Evolutionary conservation across 106 monocot genomes (phyloP), one percentile per base, ranked within the genome.

Genomic region (Allium sativum): DNA sequence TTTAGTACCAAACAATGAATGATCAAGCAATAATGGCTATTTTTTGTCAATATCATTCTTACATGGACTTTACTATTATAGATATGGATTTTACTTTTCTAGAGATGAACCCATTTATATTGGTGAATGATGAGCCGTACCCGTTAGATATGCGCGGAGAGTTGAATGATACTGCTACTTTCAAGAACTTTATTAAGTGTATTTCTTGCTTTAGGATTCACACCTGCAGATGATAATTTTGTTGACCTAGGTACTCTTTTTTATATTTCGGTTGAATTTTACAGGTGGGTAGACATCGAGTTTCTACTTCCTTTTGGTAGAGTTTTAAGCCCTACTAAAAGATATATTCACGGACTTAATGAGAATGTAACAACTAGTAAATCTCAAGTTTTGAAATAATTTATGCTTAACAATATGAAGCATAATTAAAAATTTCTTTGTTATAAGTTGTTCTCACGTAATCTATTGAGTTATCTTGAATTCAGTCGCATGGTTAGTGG

Each of bases 71-170:
- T 21, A 42, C 18, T 46, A 42, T 45, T 63, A 12, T 77, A 98
- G 96, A 88, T 68, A 55, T 98, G 77, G 96, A 98, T 72, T 98
- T 98, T 70, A 76, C 77, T 55, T 98, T 98, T 69, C 79, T 98
- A 58, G 96, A 98, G 87, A 82, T 98, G 96, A 98, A 98, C 46
- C 96, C 96, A 61, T 98, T 98, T 79, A 91, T 87, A 9, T 57
- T 98, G 70, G 82, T 98, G 45, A 78, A 91, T 80, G 96, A 82
- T n/a, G 80, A 91, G 62, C 91, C 96, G 40, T 98, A 85, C 68
- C 90, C 96, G 42, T 65, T 98, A 66, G 96, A 98, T 67, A 98
- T 98, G 96, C 81, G 96, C 62, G 96, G 96, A 78, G 96, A 98
- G 68, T 67, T 98, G 58, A 91, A 98, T 76, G 96, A 98, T 71